Evolutionary conservation across 257 asterid genomes (phyloP).

Genomic region (Lantana camara): DNA sequence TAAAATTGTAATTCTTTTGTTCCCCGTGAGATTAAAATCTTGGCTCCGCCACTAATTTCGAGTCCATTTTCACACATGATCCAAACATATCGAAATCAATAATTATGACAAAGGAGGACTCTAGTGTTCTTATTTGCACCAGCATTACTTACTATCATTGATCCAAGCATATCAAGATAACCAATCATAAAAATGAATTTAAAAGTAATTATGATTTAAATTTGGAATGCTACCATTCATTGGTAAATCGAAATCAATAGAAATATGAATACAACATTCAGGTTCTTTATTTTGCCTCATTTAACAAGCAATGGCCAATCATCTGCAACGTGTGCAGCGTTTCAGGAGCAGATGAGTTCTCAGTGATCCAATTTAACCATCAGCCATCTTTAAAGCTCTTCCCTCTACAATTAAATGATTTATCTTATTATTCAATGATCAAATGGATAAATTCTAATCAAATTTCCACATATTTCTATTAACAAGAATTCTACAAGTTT

Average conservation of each 20-base stretch:
- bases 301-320: slow-evolving; percentile 39
- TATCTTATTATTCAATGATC: slow-evolving; percentile 14
- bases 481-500: background rate
- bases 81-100: no score
- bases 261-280: slow-evolving; percentile 6
- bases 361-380: slow-evolving; percentile 34
- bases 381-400: slow-evolving; percentile 15
- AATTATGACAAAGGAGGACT: no score
- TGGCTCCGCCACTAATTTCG: no score
- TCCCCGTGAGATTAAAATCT: no score
- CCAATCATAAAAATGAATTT: background rate
- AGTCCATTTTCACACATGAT: no score
- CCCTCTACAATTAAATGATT: slow-evolving; percentile 29
- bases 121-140: no score
- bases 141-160: no score
- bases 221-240: background rate
- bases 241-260: slow-evolving; percentile 10
- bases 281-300: slow-evolving; percentile 9
- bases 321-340: slow-evolving; percentile 39
- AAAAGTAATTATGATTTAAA: slow-evolving; percentile 6
- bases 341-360: slow-evolving; percentile 34
- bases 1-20: no score
- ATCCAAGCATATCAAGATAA: no score
- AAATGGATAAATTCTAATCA: slow-evolving; percentile 4
- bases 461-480: slow-evolving; percentile 6